phyloP scores from a whole-genome alignment of 805 yeast species.

The Starmerella scarabaei region DNA sequence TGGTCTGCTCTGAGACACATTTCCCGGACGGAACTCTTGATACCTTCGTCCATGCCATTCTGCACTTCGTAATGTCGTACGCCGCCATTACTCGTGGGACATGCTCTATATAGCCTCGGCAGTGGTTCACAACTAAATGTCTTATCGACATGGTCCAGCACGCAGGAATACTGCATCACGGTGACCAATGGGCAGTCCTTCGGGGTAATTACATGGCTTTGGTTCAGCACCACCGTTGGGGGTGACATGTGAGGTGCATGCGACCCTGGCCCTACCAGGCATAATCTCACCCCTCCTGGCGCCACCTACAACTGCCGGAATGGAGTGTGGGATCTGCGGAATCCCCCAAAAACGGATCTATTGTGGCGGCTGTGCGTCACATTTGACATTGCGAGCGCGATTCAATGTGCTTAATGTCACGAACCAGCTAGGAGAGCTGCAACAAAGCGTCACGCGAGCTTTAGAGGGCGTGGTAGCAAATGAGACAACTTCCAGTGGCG shows the following conservation, averaged over 20 bases:
- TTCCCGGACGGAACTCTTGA: slow-evolving; percentile 3
- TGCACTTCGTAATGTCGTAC: slow-evolving; percentile 11
- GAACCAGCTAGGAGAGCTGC: slow-evolving; percentile 14
- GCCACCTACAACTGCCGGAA: background rate
- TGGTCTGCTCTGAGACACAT: too few relatives aligned
- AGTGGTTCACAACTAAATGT: slow-evolving; percentile 10
- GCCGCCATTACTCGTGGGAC: slow-evolving; percentile 9
- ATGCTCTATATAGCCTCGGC: slow-evolving; percentile 7
- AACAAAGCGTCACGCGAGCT: slow-evolving; percentile 10
- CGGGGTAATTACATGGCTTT: slow-evolving; percentile 8
- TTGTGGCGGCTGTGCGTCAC: slow-evolving; percentile 21
- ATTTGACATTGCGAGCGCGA: slow-evolving; percentile 17
- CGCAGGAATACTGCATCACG: slow-evolving; percentile 16
- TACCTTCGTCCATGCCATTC: background rate
- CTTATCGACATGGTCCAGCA: slow-evolving; percentile 1
- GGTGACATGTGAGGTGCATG: slow-evolving; percentile 13
- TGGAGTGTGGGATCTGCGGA: slow-evolving; percentile 22
- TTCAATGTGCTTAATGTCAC: slow-evolving; percentile 20
- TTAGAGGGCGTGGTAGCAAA: slow-evolving; percentile 1
- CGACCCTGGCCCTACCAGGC: too few relatives aligned
- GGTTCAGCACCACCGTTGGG: slow-evolving; percentile 12
- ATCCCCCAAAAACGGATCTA: slow-evolving; percentile 15
- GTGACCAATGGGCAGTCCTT: slow-evolving; percentile 9
- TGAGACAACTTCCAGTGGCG: background rate
- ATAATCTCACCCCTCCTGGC: background rate